These are phyloP conservation scores for Phytophthora citricola DNA, from an alignment of 352 stramenopile genomes.

Conservation along the genomic window DNA sequence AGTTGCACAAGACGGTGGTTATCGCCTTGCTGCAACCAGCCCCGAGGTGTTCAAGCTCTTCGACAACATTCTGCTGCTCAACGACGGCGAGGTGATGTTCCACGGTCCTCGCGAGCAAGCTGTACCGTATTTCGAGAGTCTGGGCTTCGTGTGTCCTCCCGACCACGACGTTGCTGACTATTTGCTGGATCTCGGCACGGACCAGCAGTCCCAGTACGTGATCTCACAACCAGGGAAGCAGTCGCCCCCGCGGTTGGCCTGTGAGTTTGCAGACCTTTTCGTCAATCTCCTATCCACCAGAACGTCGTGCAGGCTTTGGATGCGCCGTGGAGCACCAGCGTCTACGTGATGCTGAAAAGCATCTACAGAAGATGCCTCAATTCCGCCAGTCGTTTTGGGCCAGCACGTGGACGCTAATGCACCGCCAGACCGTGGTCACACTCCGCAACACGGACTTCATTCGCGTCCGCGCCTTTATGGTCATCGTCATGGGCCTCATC, in stretches of 20 bases:
- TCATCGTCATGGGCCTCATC: slow-evolving; percentile 33
- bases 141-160: slow-evolving; percentile 53
- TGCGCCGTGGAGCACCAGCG: slow-evolving; percentile 9
- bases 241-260: slow-evolving; percentile 8
- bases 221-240: slow-evolving; percentile 9
- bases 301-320: slow-evolving; percentile 69
- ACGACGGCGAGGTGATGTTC: slow-evolving; percentile 59
- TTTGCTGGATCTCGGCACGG: slow-evolving; percentile 40
- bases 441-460: slow-evolving; percentile 35
- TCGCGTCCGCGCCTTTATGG: slow-evolving; percentile 24
- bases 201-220: slow-evolving; percentile 36
- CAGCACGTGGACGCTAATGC: slow-evolving; percentile 36
- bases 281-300: slow-evolving; percentile 36
- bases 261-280: slow-evolving; percentile 20
- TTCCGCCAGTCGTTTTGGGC: slow-evolving; percentile 58
- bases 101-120: slow-evolving; percentile 42
- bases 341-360: slow-evolving; percentile 13
- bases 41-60: slow-evolving; percentile 91
- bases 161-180: slow-evolving; percentile 21
- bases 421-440: slow-evolving; percentile 46
- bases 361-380: slow-evolving; percentile 59
- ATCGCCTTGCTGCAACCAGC: slow-evolving; percentile 88
- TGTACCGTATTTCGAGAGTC: slow-evolving; percentile 45
- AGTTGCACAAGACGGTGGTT: slow-evolving; percentile 50
- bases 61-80: slow-evolving; percentile 77